Conservation (phyloP, 768 basidiomycete species). For the Ramaria sp. region DNA sequence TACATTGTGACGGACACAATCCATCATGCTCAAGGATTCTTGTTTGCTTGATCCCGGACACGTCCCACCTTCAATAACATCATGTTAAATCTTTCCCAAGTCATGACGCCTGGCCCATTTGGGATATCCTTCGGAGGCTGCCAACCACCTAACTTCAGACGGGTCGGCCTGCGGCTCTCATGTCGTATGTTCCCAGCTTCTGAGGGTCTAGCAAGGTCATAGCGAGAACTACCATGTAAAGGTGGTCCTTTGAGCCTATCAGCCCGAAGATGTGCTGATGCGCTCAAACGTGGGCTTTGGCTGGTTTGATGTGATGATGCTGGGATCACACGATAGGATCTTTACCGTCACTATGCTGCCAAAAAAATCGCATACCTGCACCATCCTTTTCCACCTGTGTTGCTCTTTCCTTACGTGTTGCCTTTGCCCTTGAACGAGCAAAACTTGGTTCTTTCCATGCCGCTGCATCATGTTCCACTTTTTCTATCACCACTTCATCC, state of each 20-base stretch:
- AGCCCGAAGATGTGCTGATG: background rate
- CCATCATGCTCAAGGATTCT: background rate
- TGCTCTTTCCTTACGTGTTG: background rate
- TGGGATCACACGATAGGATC: too few relatives aligned
- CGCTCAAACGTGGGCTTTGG: background rate
- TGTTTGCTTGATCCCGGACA: background rate
- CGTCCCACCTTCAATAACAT: slow-evolving; percentile 1
- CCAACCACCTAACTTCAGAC: slow-evolving; percentile 6
- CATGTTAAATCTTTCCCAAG: background rate
- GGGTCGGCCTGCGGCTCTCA: background rate
- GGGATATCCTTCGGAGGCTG: background rate
- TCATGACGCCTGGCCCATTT: background rate
- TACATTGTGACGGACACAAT: background rate
- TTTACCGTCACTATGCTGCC: background rate
- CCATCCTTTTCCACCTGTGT: background rate
- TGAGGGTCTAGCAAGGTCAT: background rate
- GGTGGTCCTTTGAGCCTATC: background rate
- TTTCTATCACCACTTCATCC: background rate
- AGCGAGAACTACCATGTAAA: background rate
- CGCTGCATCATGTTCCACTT: slow-evolving; percentile 17
- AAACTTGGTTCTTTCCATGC: slow-evolving; percentile 25
- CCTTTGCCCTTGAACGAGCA: background rate
- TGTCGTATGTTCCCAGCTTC: background rate
- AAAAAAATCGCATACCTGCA: background rate
- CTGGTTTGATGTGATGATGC: background rate